Evolutionary conservation across 2,329 filamentous ascomycete species (phyloP).

Genomic region (Clonostachys byssicola): DNA sequence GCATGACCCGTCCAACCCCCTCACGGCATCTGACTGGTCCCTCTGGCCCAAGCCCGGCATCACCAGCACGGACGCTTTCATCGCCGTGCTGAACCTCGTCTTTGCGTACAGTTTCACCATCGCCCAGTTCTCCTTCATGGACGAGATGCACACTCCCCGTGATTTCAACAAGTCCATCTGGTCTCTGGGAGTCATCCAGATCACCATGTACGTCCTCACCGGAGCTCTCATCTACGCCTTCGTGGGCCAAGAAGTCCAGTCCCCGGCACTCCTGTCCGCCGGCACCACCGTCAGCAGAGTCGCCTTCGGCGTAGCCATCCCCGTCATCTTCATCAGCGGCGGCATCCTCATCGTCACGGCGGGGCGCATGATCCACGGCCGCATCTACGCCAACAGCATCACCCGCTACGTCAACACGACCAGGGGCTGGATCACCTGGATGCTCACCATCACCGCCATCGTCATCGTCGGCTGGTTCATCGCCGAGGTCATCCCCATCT

Average conservation of each 20-base stretch:
- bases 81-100: slow-evolving; percentile 60
- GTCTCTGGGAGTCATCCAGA: slow-evolving; percentile 55
- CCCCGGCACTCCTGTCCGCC: slow-evolving; percentile 61
- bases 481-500: slow-evolving; percentile 66
- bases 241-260: slow-evolving; percentile 53
- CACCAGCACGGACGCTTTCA: slow-evolving; percentile 45
- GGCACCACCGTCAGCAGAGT: slow-evolving; percentile 51
- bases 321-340: slow-evolving; percentile 66
- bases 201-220: slow-evolving; percentile 57
- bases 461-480: slow-evolving; percentile 28
- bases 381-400: slow-evolving; percentile 10
- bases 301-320: slow-evolving; percentile 61
- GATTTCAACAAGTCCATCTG: slow-evolving; percentile 44
- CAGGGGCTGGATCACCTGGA: slow-evolving; percentile 43
- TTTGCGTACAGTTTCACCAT: slow-evolving; percentile 56
- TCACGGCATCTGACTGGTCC: slow-evolving; percentile 20
- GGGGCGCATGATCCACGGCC: slow-evolving; percentile 29
- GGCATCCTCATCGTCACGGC: slow-evolving; percentile 51
- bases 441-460: slow-evolving; percentile 46
- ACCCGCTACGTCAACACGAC: slow-evolving; percentile 13
- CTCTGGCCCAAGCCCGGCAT: slow-evolving; percentile 30
- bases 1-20: slow-evolving; percentile 3
- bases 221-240: slow-evolving; percentile 64
- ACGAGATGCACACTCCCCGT: slow-evolving; percentile 35
- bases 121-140: slow-evolving; percentile 39